Conservation (phyloP, 2,329 filamentous ascomycete species). For the Colletotrichum liaoningense region DNA sequence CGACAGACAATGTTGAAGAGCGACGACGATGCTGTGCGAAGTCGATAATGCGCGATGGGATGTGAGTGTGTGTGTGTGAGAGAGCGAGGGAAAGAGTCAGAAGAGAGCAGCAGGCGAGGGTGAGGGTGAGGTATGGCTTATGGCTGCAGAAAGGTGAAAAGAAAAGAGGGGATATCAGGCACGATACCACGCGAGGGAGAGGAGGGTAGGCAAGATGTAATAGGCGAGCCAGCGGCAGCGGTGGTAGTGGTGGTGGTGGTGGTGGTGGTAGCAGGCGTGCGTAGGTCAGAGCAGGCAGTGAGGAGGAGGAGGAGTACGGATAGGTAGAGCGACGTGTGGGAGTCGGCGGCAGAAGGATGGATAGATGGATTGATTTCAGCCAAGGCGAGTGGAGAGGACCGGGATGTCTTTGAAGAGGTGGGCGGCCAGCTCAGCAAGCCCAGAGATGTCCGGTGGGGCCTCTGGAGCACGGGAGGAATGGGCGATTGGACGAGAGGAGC, state of each 20-base stretch:
- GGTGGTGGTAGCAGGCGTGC: constrained; percentile 4
- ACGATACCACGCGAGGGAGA: constrained; percentile 33
- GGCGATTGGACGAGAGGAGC: constrained; percentile 46
- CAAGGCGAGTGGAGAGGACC: constrained; percentile 33
- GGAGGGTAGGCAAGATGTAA: constrained; percentile 35
- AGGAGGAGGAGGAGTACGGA: neutral
- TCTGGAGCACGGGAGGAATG: constrained; percentile 37
- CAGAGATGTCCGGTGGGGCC: constrained; percentile 36
- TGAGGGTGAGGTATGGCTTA: constrained; percentile 16
- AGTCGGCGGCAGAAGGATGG: constrained; percentile 31
- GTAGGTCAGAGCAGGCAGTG: neutral
- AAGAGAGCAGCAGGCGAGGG: neutral
- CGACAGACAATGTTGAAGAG: neutral
- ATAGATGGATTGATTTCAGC: constrained; percentile 25
- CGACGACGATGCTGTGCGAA: neutral
- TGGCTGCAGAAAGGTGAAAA: constrained; percentile 31
- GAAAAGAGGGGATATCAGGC: constrained; percentile 37
- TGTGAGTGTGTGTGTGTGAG: neutral
- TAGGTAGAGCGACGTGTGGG: constrained; percentile 15
- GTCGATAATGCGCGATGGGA: constrained; percentile 2
- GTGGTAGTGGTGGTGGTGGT: constrained; percentile 12
- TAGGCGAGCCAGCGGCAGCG: constrained; percentile 28
- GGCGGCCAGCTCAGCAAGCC: constrained; percentile 36
- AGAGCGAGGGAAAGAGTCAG: neutral
- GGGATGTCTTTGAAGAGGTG: constrained; percentile 31